Conservation (phyloP, 2,329 filamentous ascomycete species). For the Beauveria scarabaeidicola region DNA sequence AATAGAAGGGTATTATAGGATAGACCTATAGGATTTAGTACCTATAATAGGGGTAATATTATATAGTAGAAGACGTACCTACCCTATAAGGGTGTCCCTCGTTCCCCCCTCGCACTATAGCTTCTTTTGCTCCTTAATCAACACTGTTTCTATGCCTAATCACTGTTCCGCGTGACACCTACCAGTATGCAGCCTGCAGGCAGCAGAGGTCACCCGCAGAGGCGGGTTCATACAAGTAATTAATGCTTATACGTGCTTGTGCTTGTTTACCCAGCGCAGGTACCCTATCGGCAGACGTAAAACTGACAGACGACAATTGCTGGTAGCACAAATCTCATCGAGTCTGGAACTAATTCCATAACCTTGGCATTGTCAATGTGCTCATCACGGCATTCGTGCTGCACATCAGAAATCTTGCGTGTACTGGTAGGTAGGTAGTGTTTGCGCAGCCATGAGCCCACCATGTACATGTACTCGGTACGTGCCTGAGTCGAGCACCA, state of each 20-base stretch:
- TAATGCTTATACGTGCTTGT: neutral
- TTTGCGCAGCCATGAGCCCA: neutral
- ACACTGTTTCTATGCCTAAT: no score
- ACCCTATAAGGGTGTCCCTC: no score
- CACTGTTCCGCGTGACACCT: no score
- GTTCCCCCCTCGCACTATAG: no score
- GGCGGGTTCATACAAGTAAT: neutral
- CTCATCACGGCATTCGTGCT: neutral
- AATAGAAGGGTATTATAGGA: no score
- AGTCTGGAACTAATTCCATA: neutral
- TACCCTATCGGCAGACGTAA: neutral
- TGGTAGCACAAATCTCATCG: neutral
- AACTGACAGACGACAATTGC: neutral
- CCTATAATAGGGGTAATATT: no score
- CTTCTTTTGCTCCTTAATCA: no score
- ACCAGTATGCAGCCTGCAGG: neutral
- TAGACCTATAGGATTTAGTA: no score
- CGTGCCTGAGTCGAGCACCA: neutral
- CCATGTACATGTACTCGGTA: neutral
- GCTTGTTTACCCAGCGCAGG: neutral
- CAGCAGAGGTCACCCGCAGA: neutral
- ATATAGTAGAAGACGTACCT: no score
- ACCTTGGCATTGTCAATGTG: neutral
- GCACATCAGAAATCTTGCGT: neutral
- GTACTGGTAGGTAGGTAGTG: no score